Percentiles rank a stretch among this genome's conserved stretches.
Conservation (phyloP, 495 filamentous ascomycete species). For the Tuber indicum region DNA sequence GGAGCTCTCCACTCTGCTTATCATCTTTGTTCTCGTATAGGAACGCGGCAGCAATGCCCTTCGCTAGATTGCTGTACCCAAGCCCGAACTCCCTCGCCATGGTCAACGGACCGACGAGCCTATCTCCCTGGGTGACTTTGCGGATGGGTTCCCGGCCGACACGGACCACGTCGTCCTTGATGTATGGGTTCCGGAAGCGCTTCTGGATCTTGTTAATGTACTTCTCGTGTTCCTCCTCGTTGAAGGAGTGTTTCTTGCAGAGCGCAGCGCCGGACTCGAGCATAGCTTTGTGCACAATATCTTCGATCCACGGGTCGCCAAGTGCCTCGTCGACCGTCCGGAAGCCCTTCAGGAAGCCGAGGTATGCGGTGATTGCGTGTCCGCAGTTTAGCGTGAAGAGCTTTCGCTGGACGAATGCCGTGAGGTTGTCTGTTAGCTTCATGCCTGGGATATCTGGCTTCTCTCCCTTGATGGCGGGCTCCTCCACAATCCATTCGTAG, state of each 20-base stretch:
- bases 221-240: conserved; percentile 63
- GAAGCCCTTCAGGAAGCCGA: conserved; percentile 76
- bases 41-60: conserved; percentile 37
- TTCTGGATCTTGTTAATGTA: conserved; percentile 89
- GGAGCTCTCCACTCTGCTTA: conserved; percentile 34
- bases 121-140: conserved; percentile 86
- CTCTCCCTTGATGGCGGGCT: conserved; percentile 41
- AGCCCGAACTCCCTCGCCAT: conserved; percentile 37
- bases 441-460: conserved; percentile 77
- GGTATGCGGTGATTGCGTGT: conserved; percentile 95
- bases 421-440: conserved; percentile 82
- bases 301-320: conserved; percentile 58
- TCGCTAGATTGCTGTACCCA: conserved; percentile 32
- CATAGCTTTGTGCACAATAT: conserved; percentile 66
- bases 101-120: conserved; percentile 72
- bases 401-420: conserved; percentile 97
- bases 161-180: conserved; percentile 88
- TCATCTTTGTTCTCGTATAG: conserved; percentile 40
- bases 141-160: conserved; percentile 90
- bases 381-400: conserved; percentile 98
- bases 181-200: conserved; percentile 89
- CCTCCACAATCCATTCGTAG: conserved; percentile 96
- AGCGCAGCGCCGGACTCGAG: conserved; percentile 79
- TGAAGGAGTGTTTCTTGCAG: conserved; percentile 67
- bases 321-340: conserved; percentile 80